These are phyloP conservation scores for Podospora sp. DNA, from an alignment of 495 filamentous ascomycete genomes.

Conservation along the genomic window DNA sequence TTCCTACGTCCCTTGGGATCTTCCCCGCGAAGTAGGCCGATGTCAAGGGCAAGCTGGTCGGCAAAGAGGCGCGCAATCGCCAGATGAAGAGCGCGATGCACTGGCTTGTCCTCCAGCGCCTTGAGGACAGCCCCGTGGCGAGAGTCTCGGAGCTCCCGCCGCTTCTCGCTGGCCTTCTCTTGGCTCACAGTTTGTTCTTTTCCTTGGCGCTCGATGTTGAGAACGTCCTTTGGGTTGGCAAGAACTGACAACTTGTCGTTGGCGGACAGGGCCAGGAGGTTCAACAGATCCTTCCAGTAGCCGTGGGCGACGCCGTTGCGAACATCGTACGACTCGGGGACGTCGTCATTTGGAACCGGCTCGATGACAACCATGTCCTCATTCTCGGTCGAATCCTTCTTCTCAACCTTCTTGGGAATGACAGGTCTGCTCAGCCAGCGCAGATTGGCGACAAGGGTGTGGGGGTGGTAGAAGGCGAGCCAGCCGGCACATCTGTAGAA, in stretches of 20 bases:
- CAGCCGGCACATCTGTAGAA: constrained; percentile 53
- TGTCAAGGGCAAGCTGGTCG: constrained; percentile 47
- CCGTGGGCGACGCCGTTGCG: constrained; percentile 49
- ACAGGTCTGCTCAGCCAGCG: constrained; percentile 50
- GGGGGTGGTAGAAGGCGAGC: constrained; percentile 47
- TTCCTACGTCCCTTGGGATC: constrained; percentile 34
- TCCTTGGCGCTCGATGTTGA: constrained; percentile 34
- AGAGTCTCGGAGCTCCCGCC: constrained; percentile 1
- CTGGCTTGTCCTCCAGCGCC: constrained; percentile 34
- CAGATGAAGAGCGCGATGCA: constrained; percentile 48
- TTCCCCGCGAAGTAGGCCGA: constrained; percentile 34
- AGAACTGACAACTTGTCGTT: constrained; percentile 39
- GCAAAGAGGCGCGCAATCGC: constrained; percentile 52
- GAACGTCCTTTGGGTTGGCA: constrained; percentile 32
- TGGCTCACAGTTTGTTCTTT: constrained; percentile 10
- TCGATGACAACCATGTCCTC: constrained; percentile 30
- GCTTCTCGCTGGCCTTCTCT: constrained; percentile 14
- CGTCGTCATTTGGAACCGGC: constrained; percentile 29
- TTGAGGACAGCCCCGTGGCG: constrained; percentile 37
- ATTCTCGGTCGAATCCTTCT: constrained; percentile 26
- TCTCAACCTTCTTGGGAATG: constrained; percentile 46
- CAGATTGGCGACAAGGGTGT: constrained; percentile 47
- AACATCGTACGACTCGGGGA: constrained; percentile 36
- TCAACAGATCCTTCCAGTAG: constrained; percentile 56
- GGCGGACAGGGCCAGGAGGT: constrained; percentile 47